Evolutionary conservation across 371 early-diverging fungal species (phyloP), one percentile per base, ranked within the genome.

Genomic region (Batkoa obscura): DNA sequence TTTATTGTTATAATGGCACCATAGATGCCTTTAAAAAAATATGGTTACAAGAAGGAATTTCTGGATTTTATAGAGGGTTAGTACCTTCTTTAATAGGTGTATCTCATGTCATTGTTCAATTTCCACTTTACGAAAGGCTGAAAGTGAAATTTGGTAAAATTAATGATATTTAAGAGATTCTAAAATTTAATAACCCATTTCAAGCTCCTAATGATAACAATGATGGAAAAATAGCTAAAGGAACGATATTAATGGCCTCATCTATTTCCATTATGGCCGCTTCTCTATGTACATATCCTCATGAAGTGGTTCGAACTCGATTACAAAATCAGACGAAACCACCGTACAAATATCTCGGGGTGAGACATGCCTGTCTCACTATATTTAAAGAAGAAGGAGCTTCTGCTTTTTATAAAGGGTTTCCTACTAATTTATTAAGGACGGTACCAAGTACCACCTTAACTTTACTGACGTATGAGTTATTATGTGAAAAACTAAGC

Each of bases 91-190:
- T 97, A 50, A 69, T 94, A 60, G 97, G 97, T 41, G 83, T 93
- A 6, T 76, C 78, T 35, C 97, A 97, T 69, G 93, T 89, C 2
- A 90, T 87, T 3, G 76, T 97, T 5, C 94, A 94, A 64, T 97
- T 96, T 61, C 94, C 94, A 37, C 67, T 93, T 33, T 96, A 96
- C 69, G 97, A 96, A 68, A 72, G 78, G 54, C 67, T 96, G 50
- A 94, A 93, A 63, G 31, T 61, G 17, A 69, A 67, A 66, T 64
- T 79, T 34, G 69, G 78, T 76, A 74, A 68, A 75, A 13, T 6
- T 45, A 45, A 23, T 45, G 15, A 45, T 15, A 23, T 23, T 23
- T 23, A 23, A 23, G 23, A 23, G 23, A 23, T 23, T 23, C 23
- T 23, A 23, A 23, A 50, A 35, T 32, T 9, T 35, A 35, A 15